Percentiles rank a stretch among this genome's conserved stretches.
Conservation (phyloP, 805 yeast species). For the Candida nitratophila region DNA sequence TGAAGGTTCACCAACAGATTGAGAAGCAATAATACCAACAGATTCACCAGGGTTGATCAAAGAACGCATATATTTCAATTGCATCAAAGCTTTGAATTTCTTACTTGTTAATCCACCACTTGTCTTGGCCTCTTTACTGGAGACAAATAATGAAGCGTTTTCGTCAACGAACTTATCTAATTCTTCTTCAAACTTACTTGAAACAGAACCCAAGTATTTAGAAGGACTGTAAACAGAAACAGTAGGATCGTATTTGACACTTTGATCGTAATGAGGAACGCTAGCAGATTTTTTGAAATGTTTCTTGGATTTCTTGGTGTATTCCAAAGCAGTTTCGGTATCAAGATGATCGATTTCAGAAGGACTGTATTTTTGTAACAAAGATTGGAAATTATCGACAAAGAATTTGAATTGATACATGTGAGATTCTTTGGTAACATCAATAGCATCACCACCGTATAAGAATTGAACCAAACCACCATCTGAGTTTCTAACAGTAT, state of each 20-base stretch:
- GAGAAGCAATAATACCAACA: slow-evolving; percentile 97
- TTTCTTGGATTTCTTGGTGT: slow-evolving; percentile 79
- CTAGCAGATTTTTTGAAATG: slow-evolving; percentile 54
- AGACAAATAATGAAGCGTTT: slow-evolving; percentile 50
- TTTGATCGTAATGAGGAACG: slow-evolving; percentile 57
- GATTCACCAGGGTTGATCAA: slow-evolving; percentile 94
- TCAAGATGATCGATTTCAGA: slow-evolving; percentile 71
- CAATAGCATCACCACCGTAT: slow-evolving; percentile 97
- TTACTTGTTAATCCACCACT: slow-evolving; percentile 54
- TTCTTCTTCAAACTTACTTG: slow-evolving; percentile 79
- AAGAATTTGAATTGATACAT: slow-evolving; percentile 92
- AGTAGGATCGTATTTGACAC: slow-evolving; percentile 76
- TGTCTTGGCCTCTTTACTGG: slow-evolving; percentile 38
- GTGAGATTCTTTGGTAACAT: slow-evolving; percentile 90
- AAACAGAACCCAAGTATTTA: slow-evolving; percentile 85
- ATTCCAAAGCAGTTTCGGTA: slow-evolving; percentile 72
- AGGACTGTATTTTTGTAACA: slow-evolving; percentile 82
- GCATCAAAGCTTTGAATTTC: slow-evolving; percentile 95
- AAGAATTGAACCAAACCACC: slow-evolving; percentile 90
- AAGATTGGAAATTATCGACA: slow-evolving; percentile 80
- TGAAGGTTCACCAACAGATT: slow-evolving; percentile 98
- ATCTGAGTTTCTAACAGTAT: slow-evolving; percentile 91
- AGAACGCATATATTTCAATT: slow-evolving; percentile 95
- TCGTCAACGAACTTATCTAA: slow-evolving; percentile 62
- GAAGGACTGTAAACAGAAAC: slow-evolving; percentile 82